Evolutionary conservation across 1,284 basidiomycete species (phyloP).

Genomic region (Ceratobasidium sp.): DNA sequence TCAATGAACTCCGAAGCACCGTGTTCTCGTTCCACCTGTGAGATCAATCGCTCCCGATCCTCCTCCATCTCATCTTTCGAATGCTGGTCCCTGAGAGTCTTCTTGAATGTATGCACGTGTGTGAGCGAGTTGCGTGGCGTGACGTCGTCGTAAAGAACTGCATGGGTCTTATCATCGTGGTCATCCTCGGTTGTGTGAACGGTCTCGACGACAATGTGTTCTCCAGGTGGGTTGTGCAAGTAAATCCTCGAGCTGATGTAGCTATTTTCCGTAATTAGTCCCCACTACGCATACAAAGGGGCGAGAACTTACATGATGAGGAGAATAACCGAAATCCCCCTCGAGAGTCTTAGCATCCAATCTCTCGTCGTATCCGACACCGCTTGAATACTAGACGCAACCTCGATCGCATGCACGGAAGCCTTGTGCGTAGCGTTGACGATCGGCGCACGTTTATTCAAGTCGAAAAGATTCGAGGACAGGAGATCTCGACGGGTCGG

Average conservation of each 20-base stretch:
- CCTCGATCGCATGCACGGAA: slow-evolving; percentile 7
- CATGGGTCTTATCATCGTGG: neutral
- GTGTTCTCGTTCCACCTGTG: slow-evolving; percentile 16
- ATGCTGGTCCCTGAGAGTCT: slow-evolving; percentile 50
- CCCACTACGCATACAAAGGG: neutral
- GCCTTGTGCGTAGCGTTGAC: slow-evolving; percentile 26
- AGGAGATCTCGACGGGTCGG: slow-evolving; percentile 12
- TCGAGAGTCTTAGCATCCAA: slow-evolving; percentile 63
- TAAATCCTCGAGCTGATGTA: slow-evolving; percentile 69
- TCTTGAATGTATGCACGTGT: slow-evolving; percentile 55
- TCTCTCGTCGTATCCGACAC: slow-evolving; percentile 53
- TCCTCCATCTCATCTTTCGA: slow-evolving; percentile 49
- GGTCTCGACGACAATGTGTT: slow-evolving; percentile 53
- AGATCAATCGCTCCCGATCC: slow-evolving; percentile 16
- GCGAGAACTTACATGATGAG: slow-evolving; percentile 58
- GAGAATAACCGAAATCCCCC: slow-evolving; percentile 66
- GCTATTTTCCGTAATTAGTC: slow-evolving; percentile 49
- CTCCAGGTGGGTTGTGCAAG: slow-evolving; percentile 69
- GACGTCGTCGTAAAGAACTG: slow-evolving; percentile 6
- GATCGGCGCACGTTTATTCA: slow-evolving; percentile 18
- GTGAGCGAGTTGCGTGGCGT: slow-evolving; percentile 53
- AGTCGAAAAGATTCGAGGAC: too few relatives aligned
- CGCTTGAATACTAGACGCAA: slow-evolving; percentile 43
- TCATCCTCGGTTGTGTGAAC: slow-evolving; percentile 3
- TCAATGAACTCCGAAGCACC: slow-evolving; percentile 16